Conservation (phyloP, 208 protist species). For the Leishmania martiniquensis region DNA sequence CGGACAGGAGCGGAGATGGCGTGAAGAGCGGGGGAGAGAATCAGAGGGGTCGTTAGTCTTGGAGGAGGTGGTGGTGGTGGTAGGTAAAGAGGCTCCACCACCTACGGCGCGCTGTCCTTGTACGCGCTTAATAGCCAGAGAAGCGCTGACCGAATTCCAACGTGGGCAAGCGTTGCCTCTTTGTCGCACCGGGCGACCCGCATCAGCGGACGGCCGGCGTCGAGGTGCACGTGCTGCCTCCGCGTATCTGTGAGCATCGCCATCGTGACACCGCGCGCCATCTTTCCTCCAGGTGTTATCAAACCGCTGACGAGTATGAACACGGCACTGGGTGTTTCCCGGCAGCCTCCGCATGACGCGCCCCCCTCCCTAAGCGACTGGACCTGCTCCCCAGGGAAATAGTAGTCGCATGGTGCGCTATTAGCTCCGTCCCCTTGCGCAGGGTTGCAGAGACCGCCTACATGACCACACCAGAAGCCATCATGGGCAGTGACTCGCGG, state of each 20-base stretch:
- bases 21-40: neutral
- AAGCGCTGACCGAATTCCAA: slow-evolving; percentile 64
- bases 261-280: slow-evolving; percentile 62
- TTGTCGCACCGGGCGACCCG: slow-evolving; percentile 51
- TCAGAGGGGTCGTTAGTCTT: no score
- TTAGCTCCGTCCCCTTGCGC: slow-evolving; percentile 81
- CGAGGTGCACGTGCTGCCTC: slow-evolving; percentile 68
- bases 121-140: slow-evolving; percentile 92
- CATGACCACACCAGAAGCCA: slow-evolving; percentile 57
- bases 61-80: no score
- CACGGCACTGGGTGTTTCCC: slow-evolving; percentile 13
- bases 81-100: slow-evolving; percentile 66
- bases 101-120: slow-evolving; percentile 91
- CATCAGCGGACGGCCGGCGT: slow-evolving; percentile 44
- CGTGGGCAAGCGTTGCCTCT: slow-evolving; percentile 46
- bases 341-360: slow-evolving; percentile 15
- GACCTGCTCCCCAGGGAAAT: no score
- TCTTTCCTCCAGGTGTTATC: slow-evolving; percentile 51
- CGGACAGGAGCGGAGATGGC: neutral
- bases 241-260: slow-evolving; percentile 80
- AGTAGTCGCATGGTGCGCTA: no score
- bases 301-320: slow-evolving; percentile 60
- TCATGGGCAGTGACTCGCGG: slow-evolving; percentile 78
- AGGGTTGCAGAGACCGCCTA: slow-evolving; percentile 80
- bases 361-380: no score